Evolutionary conservation across 2,329 filamentous ascomycete genomes (phyloP).

Genomic region (Xylariaceae sp.): DNA sequence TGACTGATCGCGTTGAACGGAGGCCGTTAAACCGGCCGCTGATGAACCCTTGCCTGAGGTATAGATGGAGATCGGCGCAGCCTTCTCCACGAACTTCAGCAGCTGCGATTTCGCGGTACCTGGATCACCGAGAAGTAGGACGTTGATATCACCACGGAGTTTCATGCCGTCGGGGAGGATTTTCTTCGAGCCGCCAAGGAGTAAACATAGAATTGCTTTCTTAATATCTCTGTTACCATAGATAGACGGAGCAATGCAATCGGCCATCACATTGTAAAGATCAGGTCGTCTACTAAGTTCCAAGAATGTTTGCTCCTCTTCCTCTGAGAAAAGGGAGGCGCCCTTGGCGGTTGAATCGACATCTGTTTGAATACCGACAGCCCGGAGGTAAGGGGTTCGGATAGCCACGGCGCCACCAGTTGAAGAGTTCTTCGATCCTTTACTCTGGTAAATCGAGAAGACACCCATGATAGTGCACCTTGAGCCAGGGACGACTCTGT

Average conservation of each 20-base stretch:
- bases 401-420: slow-evolving; percentile 83
- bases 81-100: slow-evolving; percentile 95
- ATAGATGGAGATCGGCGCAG: slow-evolving; percentile 94
- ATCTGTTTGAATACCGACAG: slow-evolving; percentile 87
- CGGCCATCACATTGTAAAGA: slow-evolving; percentile 83
- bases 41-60: slow-evolving; percentile 98
- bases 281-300: slow-evolving; percentile 88
- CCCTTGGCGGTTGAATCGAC: slow-evolving; percentile 86
- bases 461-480: slow-evolving; percentile 94
- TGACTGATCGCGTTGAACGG: slow-evolving; percentile 85
- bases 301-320: slow-evolving; percentile 93
- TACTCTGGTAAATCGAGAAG: slow-evolving; percentile 96
- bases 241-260: slow-evolving; percentile 94
- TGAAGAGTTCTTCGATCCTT: slow-evolving; percentile 70
- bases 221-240: slow-evolving; percentile 97
- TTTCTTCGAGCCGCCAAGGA: slow-evolving; percentile 95
- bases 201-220: slow-evolving; percentile 88
- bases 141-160: slow-evolving; percentile 95
- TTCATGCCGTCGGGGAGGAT: slow-evolving; percentile 97
- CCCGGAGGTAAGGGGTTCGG: slow-evolving; percentile 86
- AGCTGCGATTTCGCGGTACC: slow-evolving; percentile 98
- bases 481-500: slow-evolving; percentile 90
- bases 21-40: slow-evolving; percentile 93
- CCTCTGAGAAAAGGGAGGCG: slow-evolving; percentile 77
- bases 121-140: slow-evolving; percentile 90